These are phyloP conservation scores for Ambrosia artemisiifolia DNA, from an alignment of 129 eudicot species.

Conservation along the genomic window DNA sequence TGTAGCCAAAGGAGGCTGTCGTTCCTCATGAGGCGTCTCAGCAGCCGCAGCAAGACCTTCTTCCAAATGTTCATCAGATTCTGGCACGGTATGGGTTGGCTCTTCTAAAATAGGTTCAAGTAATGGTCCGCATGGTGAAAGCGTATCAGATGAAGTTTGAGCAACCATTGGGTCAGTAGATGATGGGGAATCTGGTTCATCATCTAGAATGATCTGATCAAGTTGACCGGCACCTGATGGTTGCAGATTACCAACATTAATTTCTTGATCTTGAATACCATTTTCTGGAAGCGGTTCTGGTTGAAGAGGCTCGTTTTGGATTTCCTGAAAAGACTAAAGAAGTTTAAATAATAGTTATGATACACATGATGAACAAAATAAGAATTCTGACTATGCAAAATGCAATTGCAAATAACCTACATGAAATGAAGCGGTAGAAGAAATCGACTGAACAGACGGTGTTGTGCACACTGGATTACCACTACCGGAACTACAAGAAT, in stretches of 20 bases:
- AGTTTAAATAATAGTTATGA: neutral
- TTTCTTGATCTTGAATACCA: constrained; percentile 2
- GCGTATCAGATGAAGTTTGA: constrained; percentile 17
- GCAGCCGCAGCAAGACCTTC: neutral
- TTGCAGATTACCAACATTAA: neutral
- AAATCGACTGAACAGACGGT: neutral
- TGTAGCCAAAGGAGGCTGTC: neutral
- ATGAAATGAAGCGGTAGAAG: constrained; percentile 17
- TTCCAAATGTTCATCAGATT: constrained; percentile 5
- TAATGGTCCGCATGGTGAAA: neutral
- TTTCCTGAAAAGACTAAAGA: neutral
- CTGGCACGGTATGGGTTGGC: too few species aligned
- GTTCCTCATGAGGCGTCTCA: constrained; percentile 4
- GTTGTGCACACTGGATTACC: neutral
- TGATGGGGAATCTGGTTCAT: constrained; percentile 8
- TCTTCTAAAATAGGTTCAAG: too few species aligned
- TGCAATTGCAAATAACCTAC: constrained; percentile 9
- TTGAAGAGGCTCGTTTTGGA: neutral
- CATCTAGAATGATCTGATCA: neutral
- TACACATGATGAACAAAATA: constrained; percentile 3
- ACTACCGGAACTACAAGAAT: neutral
- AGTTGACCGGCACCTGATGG: neutral
- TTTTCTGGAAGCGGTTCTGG: neutral
- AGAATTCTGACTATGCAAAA: neutral
- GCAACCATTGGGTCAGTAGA: constrained; percentile 5